Conservation (phyloP, 2,329 filamentous ascomycete species). For the Sarocladiaceae sp. region DNA sequence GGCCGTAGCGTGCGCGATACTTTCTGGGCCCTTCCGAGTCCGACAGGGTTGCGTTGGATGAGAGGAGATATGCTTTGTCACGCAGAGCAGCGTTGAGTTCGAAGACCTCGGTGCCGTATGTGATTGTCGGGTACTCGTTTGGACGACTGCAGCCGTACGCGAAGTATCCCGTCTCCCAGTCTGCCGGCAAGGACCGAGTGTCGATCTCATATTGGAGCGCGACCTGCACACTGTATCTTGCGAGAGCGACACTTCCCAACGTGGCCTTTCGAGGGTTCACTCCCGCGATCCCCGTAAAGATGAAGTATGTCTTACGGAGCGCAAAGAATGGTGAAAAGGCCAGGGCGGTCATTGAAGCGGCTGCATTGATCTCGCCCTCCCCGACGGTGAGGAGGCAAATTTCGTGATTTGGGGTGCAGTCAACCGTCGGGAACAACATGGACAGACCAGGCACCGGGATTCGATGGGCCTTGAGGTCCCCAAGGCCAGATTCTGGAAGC, state of each 20-base stretch:
- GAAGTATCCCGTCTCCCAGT: conserved; percentile 66
- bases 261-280: conserved; percentile 66
- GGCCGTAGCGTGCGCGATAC: conserved; percentile 52
- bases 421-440: conserved; percentile 58
- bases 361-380: conserved; percentile 72
- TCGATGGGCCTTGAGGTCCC: conserved; percentile 51
- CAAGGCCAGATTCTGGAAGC: conserved; percentile 39
- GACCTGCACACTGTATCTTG: conserved; percentile 68
- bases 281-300: conserved; percentile 70
- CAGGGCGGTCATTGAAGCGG: conserved; percentile 59
- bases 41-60: conserved; percentile 44
- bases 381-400: conserved; percentile 68
- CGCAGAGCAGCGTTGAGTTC: conserved; percentile 59
- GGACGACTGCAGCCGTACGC: conserved; percentile 55
- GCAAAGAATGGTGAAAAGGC: conserved; percentile 60
- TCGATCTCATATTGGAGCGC: conserved; percentile 75
- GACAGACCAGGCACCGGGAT: conserved; percentile 60
- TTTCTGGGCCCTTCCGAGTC: conserved; percentile 43
- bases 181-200: conserved; percentile 59
- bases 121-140: conserved; percentile 49
- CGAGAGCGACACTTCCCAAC: conserved; percentile 62
- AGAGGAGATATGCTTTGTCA: conserved; percentile 46
- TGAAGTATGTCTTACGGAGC: conserved; percentile 64
- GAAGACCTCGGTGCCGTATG: conserved; percentile 68
- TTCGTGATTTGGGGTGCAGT: conserved; percentile 56